Evolutionary conservation across 345 rosid genomes (phyloP), one percentile per base, ranked within the genome.

Genomic region (Salix purpurea): DNA sequence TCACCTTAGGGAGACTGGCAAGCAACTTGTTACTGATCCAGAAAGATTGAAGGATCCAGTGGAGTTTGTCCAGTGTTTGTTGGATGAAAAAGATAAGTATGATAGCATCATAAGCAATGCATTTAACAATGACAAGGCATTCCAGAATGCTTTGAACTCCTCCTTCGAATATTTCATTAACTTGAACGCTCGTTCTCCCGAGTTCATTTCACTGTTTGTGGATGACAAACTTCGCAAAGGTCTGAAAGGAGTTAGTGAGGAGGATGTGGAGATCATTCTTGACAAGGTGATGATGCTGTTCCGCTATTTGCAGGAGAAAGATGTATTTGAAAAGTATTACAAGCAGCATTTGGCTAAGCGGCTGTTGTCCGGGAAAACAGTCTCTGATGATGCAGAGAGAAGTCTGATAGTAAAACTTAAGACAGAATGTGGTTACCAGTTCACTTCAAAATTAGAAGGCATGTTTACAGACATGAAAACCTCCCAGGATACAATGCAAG

Each of bases 381-480:
- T 91, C 66, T 89, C 98, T 7, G 99, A 93, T 85, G 99, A 96
- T 72, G 98, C 98, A 9, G 99, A 96, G 79, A 91, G 96, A 80
- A 96, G 99, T 83, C 82, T 96, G 84, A 91, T 96, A 24, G 96
- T 93, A 78, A 96, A 96, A 83, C 97, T 96, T 60, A 96, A 96
- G 87, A 93, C 98, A 1, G 98, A 96, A 82, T 96, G 99, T 78
- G 99, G 99, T 3, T 93, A 93, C 76, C 99, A 96, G 73, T 96
- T 96, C 87, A 96, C 99, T 79, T 93, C 96, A 7, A 96, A 96
- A 82, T 81, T 96, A 44, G 99, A 96, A 87, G 98, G 99, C 64
- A 96, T 96, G 99, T 96, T 96, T 76, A 93, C 99, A 0, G 99
- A 96, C 85, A 96, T 96, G 99, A 96, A 91, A 86, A 96, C 99